Evolutionary conservation across 192 early-diverging fungal genomes (phyloP), one percentile per base, ranked within the genome.

Genomic region (Rhizoclosmatium globosum): DNA sequence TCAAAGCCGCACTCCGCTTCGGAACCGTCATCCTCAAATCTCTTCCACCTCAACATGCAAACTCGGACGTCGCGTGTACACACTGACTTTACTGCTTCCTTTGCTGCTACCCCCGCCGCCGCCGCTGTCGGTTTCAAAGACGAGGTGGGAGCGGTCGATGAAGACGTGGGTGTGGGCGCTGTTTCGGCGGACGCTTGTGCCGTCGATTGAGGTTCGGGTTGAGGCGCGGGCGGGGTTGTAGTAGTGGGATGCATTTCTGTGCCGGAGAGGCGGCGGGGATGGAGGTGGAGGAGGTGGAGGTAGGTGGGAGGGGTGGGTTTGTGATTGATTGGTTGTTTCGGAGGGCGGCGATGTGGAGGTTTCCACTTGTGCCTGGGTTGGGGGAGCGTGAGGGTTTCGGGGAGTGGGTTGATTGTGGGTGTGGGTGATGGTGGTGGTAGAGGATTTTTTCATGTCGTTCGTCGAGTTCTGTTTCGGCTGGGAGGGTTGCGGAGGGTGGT

Each of bases 21-120:
- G 45, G 45, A 2, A 43, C 19, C 9, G 21, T 58, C 64, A 80
- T 75, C 42, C 64, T 17, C 50, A 80, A 46, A 80, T 65, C 43
- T 58, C 64, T 1, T 80, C 71, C 53, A 80, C 47, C 31, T 80
- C 79, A 3, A 48, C 43, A 69, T 80, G 79, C 47, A 80, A 53
- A 74, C 73, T 74, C 45, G 6, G 50, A 7, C 73, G 47, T 21
- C 73, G 19, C 13, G 61, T 64, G 21, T 60, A 60, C 38, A 74
- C 59, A 45, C 50, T 58, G 2, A 46, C 45, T 64, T 64, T 74
- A 44, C 59, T 74, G n/a, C 61, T 74, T 43, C 73, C 15, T 45
- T 2, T 38, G 47, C 48, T 57, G 11, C 21, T 6, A 0, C 21
- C 61, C 0, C 21, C 21, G 7, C 39, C 61, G 7, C 21, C 61